Evolutionary conservation across 371 early-diverging fungal species (phyloP).

Genomic region (Choanephora cucurbitarum): DNA sequence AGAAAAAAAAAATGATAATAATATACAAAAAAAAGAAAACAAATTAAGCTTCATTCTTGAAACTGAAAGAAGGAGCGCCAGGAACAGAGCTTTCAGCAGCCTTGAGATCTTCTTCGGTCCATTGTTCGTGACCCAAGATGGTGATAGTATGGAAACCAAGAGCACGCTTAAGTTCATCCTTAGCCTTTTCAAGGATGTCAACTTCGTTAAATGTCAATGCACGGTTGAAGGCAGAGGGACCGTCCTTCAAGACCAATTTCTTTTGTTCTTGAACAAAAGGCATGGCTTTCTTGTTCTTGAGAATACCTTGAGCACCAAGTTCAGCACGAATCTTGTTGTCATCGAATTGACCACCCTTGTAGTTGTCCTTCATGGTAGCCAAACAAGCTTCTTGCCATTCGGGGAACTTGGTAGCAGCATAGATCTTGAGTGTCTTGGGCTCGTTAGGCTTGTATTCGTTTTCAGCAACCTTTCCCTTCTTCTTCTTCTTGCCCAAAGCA

Average conservation of each 20-base stretch:
- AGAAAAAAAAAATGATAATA: too few relatives aligned
- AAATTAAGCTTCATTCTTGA: conserved; percentile 43
- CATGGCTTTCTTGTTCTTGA: conserved; percentile 93
- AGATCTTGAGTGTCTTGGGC: conserved; percentile 76
- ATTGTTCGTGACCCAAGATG: conserved; percentile 51
- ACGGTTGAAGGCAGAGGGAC: conserved; percentile 80
- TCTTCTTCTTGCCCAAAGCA: conserved; percentile 76
- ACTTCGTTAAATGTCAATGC: conserved; percentile 79
- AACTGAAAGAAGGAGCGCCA: conserved; percentile 64
- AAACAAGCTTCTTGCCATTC: conserved; percentile 91
- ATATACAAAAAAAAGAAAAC: not conserved
- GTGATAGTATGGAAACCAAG: conserved; percentile 44
- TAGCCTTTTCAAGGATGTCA: conserved; percentile 59
- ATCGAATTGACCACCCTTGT: conserved; percentile 66
- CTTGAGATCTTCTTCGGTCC: conserved; percentile 52
- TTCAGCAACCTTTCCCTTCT: conserved; percentile 65
- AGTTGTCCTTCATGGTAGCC: conserved; percentile 67
- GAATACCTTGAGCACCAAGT: conserved; percentile 71
- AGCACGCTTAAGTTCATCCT: conserved; percentile 55
- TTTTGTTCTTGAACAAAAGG: conserved; percentile 84
- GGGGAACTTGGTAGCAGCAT: conserved; percentile 84
- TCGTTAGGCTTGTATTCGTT: conserved; percentile 63
- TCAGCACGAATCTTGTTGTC: conserved; percentile 72
- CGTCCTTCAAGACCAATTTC: conserved; percentile 71
- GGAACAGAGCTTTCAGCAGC: conserved; percentile 67